These are phyloP conservation scores for Geranium rotundifolium DNA, from an alignment of 345 rosid genomes.

Conservation along the genomic window DNA sequence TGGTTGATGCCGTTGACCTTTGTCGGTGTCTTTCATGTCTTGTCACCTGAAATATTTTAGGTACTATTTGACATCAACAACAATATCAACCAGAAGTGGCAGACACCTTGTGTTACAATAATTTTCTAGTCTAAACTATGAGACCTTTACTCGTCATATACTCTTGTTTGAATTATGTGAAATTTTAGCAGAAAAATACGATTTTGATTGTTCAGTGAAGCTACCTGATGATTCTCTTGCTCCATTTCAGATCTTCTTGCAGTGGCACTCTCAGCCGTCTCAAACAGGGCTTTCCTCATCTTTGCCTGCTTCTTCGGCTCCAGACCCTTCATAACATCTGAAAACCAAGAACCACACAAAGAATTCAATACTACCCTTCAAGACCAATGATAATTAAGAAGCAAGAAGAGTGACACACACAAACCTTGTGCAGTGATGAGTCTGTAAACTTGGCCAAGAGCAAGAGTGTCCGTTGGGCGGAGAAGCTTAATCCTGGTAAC, in stretches of 20 bases:
- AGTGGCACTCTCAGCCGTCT: neutral
- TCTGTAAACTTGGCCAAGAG: conserved; percentile 90
- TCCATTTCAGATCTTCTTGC: neutral
- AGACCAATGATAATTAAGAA: neutral
- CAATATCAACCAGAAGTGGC: no score
- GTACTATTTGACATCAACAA: neutral
- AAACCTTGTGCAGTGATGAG: conserved; percentile 89
- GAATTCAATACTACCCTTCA: neutral
- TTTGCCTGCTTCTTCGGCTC: neutral
- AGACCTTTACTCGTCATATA: no score
- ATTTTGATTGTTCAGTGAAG: no score
- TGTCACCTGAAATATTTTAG: neutral
- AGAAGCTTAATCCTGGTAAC: conserved; percentile 92
- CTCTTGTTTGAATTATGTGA: no score
- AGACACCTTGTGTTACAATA: no score
- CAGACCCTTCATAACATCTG: neutral
- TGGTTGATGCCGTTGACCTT: neutral
- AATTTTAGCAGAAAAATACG: no score
- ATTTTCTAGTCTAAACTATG: no score
- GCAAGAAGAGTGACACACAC: neutral
- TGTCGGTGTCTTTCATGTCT: neutral
- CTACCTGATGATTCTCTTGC: neutral
- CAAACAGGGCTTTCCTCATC: neutral
- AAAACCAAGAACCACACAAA: neutral
- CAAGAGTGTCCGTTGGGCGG: conserved; percentile 61